phyloP scores from a whole-genome alignment of 164 flowering plant species.

The Paratinospora sagittata region DNA sequence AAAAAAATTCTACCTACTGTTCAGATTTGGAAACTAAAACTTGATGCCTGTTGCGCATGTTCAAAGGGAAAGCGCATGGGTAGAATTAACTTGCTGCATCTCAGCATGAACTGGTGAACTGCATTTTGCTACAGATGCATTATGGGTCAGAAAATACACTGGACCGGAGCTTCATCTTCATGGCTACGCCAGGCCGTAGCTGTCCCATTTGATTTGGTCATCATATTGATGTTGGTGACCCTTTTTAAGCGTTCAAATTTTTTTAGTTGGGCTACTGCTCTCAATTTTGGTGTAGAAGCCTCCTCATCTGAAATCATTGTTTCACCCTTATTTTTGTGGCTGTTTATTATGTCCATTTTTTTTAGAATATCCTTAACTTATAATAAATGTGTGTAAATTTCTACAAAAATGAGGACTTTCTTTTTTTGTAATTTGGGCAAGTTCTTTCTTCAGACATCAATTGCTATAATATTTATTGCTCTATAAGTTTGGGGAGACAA shows the following conservation, averaged over 20 bases:
- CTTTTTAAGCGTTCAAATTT: not conserved
- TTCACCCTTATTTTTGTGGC: not conserved
- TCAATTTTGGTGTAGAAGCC: not conserved
- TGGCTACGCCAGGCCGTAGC: too few relatives aligned
- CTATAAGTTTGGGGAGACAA: not conserved
- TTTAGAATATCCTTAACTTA: not conserved
- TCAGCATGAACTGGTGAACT: not conserved
- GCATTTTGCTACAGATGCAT: not conserved
- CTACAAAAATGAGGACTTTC: not conserved
- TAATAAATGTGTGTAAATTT: not conserved
- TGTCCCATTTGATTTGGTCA: too few relatives aligned
- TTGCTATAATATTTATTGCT: too few relatives aligned
- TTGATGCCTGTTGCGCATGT: not conserved
- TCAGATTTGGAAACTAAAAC: not conserved
- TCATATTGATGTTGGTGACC: not conserved
- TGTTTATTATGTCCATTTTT: not conserved
- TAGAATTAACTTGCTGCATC: not conserved
- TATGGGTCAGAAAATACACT: too few relatives aligned
- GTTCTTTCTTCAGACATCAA: not conserved
- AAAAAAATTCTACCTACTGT: not conserved
- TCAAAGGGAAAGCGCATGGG: not conserved
- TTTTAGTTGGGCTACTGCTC: not conserved
- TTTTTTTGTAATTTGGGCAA: not conserved
- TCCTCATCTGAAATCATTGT: not conserved
- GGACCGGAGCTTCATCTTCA: too few relatives aligned